Conservation (phyloP, 2,329 filamentous ascomycete species). For the Trichoderma asperellum region DNA sequence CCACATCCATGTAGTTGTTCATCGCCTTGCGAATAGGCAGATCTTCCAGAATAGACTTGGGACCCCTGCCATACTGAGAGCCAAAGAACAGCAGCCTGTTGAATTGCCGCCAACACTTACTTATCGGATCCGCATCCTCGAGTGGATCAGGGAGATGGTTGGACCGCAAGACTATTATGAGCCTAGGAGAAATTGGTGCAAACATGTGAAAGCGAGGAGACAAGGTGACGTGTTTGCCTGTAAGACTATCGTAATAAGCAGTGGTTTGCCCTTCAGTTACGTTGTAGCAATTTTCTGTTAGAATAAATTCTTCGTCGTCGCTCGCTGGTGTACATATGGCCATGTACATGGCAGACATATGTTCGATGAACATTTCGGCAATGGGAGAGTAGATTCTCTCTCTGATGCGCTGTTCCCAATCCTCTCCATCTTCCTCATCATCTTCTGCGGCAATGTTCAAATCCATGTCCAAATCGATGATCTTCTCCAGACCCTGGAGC, state of each 20-base stretch:
- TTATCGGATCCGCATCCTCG: neutral
- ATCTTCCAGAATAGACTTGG: neutral
- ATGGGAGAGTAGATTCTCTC: neutral
- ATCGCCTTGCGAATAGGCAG: neutral
- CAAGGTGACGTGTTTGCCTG: neutral
- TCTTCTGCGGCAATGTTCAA: neutral
- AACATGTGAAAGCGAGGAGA: neutral
- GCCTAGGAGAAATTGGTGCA: neutral
- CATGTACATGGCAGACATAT: neutral
- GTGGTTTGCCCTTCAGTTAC: neutral
- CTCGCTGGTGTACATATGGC: neutral
- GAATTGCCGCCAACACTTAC: neutral
- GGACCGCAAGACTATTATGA: neutral
- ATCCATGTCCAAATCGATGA: constrained; percentile 8
- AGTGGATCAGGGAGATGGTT: neutral
- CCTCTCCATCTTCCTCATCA: no score
- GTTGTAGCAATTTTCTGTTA: neutral
- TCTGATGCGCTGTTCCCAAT: neutral
- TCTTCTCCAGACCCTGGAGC: neutral
- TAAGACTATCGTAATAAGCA: neutral
- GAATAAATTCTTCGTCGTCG: neutral
- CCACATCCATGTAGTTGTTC: neutral
- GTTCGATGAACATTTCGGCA: neutral
- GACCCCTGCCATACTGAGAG: neutral
- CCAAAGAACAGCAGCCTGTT: neutral